These are phyloP conservation scores for Antrodiella citrinella DNA, from an alignment of 768 basidiomycete species.

Conservation along the genomic window DNA sequence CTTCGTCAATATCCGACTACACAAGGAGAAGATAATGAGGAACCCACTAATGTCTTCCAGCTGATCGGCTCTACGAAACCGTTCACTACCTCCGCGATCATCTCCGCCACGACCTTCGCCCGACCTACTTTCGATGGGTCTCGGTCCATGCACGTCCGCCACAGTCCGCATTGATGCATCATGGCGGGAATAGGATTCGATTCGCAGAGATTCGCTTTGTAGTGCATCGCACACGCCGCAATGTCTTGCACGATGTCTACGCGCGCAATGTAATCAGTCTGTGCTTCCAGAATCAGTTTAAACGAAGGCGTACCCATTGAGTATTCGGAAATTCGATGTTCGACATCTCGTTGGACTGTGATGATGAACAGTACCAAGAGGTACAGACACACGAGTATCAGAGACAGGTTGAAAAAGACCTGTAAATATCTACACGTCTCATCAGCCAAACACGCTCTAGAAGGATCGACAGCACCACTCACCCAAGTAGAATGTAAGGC, in stretches of 20 bases:
- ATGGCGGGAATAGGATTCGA: constrained; percentile 76
- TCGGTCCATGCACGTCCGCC: constrained; percentile 94
- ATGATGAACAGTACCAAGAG: constrained; percentile 80
- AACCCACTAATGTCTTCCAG: constrained; percentile 88
- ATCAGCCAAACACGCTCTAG: not conserved
- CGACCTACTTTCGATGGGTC: constrained; percentile 87
- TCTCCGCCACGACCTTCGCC: constrained; percentile 85
- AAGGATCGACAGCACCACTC: constrained; percentile 6
- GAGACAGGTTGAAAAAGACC: constrained; percentile 86
- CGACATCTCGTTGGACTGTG: constrained; percentile 86
- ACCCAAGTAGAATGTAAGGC: constrained; percentile 87
- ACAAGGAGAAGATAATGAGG: constrained; percentile 6
- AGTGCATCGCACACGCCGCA: constrained; percentile 71
- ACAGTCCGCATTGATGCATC: constrained; percentile 75
- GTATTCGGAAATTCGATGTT: constrained; percentile 79
- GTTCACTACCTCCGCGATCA: constrained; percentile 93
- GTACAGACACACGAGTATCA: constrained; percentile 79
- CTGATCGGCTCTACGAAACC: constrained; percentile 96
- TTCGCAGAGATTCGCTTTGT: constrained; percentile 78
- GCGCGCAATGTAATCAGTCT: constrained; percentile 19
- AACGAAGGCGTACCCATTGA: constrained; percentile 65
- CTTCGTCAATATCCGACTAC: constrained; percentile 11
- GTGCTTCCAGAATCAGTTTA: no score
- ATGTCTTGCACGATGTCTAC: constrained; percentile 91
- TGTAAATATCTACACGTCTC: constrained; percentile 65